phyloP scores from a whole-genome alignment of 2,329 filamentous ascomycete species.

The Pseudomassariella vexata region DNA sequence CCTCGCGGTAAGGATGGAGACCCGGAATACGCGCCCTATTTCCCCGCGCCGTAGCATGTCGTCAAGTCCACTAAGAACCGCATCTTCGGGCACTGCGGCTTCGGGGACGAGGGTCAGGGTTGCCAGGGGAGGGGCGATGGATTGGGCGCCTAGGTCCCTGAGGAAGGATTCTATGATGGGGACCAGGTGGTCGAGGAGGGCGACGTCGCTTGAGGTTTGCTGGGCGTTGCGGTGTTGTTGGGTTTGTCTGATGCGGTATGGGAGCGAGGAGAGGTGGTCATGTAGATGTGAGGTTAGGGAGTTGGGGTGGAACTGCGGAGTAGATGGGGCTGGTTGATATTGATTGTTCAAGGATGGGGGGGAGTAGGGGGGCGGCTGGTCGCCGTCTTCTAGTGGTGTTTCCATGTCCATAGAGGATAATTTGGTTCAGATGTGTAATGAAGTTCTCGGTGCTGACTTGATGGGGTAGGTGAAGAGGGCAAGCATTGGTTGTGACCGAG shows the following conservation, averaged over 20 bases:
- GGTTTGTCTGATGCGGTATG: constrained; percentile 28
- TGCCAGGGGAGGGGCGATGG: constrained; percentile 26
- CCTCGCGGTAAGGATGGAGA: too few species aligned
- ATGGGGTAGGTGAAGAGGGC: too few species aligned
- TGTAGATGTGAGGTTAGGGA: constrained; percentile 20
- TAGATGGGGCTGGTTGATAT: constrained; percentile 1
- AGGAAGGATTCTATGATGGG: constrained; percentile 37
- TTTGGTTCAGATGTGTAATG: too few species aligned
- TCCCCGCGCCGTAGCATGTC: constrained; percentile 22
- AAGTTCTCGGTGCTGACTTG: too few species aligned
- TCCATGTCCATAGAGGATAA: constrained; percentile 14
- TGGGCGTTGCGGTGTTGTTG: constrained; percentile 26
- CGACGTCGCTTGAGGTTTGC: constrained; percentile 31
- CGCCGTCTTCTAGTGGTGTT: constrained; percentile 2
- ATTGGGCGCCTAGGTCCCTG: constrained; percentile 26
- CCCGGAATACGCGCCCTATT: constrained; percentile 15
- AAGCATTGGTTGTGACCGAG: too few species aligned
- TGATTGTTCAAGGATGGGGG: too few species aligned
- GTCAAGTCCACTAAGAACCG: constrained; percentile 19
- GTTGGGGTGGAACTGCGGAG: constrained; percentile 7
- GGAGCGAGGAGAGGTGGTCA: constrained; percentile 28
- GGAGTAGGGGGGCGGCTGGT: constrained; percentile 18
- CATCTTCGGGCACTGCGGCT: constrained; percentile 26
- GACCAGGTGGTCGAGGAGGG: constrained; percentile 31
- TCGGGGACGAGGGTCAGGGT: constrained; percentile 41